Evolutionary conservation across 331 rosid species (phyloP).

Genomic region (Arachis monticola): DNA sequence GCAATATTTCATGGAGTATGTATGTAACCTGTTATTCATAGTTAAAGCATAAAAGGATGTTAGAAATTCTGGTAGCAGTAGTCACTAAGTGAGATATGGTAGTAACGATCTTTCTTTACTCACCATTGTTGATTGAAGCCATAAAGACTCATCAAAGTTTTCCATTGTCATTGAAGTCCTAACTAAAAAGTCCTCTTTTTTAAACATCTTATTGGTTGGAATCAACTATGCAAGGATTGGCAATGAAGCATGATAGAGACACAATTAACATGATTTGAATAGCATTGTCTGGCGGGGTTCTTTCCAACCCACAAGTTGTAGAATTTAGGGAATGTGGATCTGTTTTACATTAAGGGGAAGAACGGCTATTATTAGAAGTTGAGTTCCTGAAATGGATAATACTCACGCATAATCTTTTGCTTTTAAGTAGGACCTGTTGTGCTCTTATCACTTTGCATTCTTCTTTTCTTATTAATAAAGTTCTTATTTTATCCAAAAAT

Average conservation of each 20-base stretch:
- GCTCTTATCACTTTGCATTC: background rate
- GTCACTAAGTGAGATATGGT: background rate
- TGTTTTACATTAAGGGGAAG: background rate
- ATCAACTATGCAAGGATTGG: conserved; percentile 3
- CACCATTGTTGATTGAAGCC: background rate
- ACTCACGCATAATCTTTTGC: background rate
- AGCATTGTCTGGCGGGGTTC: conserved; percentile 1
- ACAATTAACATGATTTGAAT: background rate
- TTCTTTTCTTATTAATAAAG: background rate
- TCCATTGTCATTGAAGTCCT: background rate
- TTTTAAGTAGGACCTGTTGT: background rate
- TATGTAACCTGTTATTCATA: conserved; percentile 1
- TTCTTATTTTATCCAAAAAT: background rate
- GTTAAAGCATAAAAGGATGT: background rate
- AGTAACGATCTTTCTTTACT: conserved; percentile 7
- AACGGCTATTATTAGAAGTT: background rate
- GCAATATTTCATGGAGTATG: conserved; percentile 3
- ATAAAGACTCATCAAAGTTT: background rate
- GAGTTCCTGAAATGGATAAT: conserved; percentile 12
- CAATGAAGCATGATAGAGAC: conserved; percentile 2
- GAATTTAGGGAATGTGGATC: conserved; percentile 8
- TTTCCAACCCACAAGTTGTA: conserved; percentile 7
- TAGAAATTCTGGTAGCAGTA: background rate
- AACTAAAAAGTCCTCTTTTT: background rate
- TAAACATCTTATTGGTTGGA: background rate